Percentiles rank a stretch among this genome's conserved stretches.
These are phyloP conservation scores for Bacterosira constricta DNA, from an alignment of 108 stramenopile genomes.

Conservation along the genomic window DNA sequence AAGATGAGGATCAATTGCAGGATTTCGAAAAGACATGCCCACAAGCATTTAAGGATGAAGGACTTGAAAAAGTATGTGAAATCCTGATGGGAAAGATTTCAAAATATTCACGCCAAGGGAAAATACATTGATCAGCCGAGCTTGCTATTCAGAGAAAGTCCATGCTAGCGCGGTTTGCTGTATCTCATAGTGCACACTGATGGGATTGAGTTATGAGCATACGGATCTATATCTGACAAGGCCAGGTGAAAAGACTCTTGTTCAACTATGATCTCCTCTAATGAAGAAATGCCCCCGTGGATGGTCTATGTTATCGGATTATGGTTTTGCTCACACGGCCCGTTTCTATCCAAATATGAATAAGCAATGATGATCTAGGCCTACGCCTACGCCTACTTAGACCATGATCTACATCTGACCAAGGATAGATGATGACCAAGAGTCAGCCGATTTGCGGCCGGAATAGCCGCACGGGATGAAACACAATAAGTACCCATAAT, in stretches of 20 bases:
- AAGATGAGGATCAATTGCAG: conserved; percentile 6
- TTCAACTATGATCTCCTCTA: conserved; percentile 7
- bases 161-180: too few species aligned
- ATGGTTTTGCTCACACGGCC: conserved; percentile 9
- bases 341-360: too few species aligned
- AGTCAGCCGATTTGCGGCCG: too few species aligned
- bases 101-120: conserved; percentile 8
- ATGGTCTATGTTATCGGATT: conserved; percentile 14
- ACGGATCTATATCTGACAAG: conserved; percentile 7
- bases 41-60: conserved; percentile 1
- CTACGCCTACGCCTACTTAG: too few species aligned
- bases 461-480: too few species aligned
- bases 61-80: too few species aligned
- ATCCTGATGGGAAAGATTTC: conserved; percentile 25
- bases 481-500: too few species aligned
- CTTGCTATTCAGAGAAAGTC: conserved; percentile 13
- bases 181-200: conserved; percentile 21
- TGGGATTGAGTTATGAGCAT: conserved; percentile 22
- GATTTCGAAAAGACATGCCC: background rate
- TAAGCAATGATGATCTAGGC: too few species aligned
- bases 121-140: conserved; percentile 11
- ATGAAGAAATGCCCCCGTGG: conserved; percentile 10
- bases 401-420: too few species aligned
- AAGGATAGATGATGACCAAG: too few species aligned
- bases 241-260: conserved; percentile 6